These are phyloP conservation scores for Verbena officinalis DNA, from an alignment of 257 asterid species.

Conservation along the genomic window DNA sequence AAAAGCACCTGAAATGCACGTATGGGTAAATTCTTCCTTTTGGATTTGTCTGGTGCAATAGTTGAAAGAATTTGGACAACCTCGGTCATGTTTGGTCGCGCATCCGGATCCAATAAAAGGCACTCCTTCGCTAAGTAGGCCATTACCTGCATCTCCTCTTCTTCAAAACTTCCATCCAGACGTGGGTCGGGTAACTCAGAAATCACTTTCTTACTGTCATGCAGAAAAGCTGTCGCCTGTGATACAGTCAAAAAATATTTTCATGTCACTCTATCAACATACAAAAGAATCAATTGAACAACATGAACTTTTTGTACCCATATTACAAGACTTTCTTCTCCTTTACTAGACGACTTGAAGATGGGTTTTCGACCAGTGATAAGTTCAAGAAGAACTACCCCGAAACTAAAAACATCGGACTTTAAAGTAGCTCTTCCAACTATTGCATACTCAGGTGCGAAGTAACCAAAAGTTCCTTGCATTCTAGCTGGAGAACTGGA, in stretches of 20 bases:
- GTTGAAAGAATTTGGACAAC: slow-evolving; percentile 93
- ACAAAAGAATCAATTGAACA: too few relatives aligned
- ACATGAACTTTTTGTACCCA: slow-evolving; percentile 62
- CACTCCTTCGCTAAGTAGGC: slow-evolving; percentile 96
- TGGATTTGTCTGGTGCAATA: slow-evolving; percentile 76
- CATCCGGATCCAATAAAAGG: slow-evolving; percentile 84
- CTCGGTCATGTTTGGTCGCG: slow-evolving; percentile 92
- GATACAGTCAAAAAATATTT: slow-evolving; percentile 14
- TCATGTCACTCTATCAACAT: not conserved
- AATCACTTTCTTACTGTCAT: slow-evolving; percentile 76
- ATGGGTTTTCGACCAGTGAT: slow-evolving; percentile 87
- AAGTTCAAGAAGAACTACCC: slow-evolving; percentile 95
- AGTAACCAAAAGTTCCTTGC: slow-evolving; percentile 98
- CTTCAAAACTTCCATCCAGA: slow-evolving; percentile 60
- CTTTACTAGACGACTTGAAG: slow-evolving; percentile 55
- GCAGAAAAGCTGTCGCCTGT: slow-evolving; percentile 85
- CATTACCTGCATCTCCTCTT: slow-evolving; percentile 95
- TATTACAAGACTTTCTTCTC: slow-evolving; percentile 84
- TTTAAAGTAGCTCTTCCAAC: slow-evolving; percentile 84
- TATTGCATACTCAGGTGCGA: slow-evolving; percentile 94
- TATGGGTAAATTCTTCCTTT: slow-evolving; percentile 56
- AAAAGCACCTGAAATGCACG: slow-evolving; percentile 46
- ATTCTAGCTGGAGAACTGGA: slow-evolving; percentile 90
- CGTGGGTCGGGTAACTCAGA: slow-evolving; percentile 83
- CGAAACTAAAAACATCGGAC: slow-evolving; percentile 98